A percentile compares a stretch with the other conserved stretches of the same genome.
Conservation (phyloP, 2,329 filamentous ascomycete genomes). For the Paramyrothecium sp. region DNA sequence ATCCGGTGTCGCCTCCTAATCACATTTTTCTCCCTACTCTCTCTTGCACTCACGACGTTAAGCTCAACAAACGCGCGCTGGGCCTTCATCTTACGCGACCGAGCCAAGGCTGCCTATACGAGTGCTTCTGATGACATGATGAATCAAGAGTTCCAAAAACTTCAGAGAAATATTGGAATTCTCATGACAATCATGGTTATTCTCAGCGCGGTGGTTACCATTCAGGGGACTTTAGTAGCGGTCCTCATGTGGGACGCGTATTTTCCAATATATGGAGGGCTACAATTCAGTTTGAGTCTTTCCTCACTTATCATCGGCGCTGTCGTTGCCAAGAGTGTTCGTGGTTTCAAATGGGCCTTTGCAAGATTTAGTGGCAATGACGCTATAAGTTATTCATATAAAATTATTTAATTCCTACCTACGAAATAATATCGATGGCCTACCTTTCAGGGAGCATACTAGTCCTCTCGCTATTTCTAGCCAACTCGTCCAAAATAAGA, state of each 20-base stretch:
- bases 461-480: background rate
- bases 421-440: background rate
- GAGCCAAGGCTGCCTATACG: background rate
- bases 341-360: background rate
- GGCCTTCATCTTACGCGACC: background rate
- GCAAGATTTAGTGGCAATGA: background rate
- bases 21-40: slow-evolving; percentile 1
- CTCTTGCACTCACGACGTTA: background rate
- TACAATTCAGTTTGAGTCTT: background rate
- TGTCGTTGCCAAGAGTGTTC: background rate
- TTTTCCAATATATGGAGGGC: background rate
- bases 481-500: background rate
- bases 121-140: background rate
- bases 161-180: background rate
- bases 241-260: background rate
- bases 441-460: background rate
- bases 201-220: background rate
- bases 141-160: background rate
- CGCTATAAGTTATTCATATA: background rate
- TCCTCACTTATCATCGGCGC: background rate
- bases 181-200: background rate
- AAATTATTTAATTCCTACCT: background rate
- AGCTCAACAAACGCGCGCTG: background rate
- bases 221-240: background rate
- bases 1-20: background rate